Conservation (phyloP, 2,329 filamentous ascomycete genomes). For the Pyricularia pennisetigena region DNA sequence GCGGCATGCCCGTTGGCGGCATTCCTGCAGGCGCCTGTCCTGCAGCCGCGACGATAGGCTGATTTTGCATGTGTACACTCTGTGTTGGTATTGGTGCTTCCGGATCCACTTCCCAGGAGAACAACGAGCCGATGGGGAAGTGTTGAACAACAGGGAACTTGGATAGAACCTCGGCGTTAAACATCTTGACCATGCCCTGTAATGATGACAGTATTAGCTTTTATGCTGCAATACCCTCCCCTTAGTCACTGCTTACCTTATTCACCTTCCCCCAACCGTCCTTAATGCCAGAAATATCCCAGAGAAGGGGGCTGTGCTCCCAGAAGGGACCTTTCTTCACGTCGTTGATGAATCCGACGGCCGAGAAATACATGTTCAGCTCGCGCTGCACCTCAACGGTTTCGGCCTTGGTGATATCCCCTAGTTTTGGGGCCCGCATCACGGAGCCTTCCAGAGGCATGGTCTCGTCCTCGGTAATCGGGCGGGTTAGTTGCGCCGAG, state of each 20-base stretch:
- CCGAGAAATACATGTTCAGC: constrained; percentile 84
- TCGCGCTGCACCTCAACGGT: constrained; percentile 56
- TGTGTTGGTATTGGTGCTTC: constrained; percentile 37
- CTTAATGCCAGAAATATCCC: constrained; percentile 83
- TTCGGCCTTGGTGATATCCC: constrained; percentile 54
- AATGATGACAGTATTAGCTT: constrained; percentile 24
- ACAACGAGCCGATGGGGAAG: constrained; percentile 75
- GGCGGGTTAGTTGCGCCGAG: constrained; percentile 76
- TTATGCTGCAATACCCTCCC: background rate
- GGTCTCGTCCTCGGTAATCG: constrained; percentile 52
- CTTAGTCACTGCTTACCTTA: constrained; percentile 40
- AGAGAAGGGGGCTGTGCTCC: constrained; percentile 92
- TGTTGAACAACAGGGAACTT: constrained; percentile 99
- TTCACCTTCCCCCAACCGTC: constrained; percentile 99
- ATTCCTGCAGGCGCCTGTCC: background rate
- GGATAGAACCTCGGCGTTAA: constrained; percentile 87
- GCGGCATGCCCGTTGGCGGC: background rate
- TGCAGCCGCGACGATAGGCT: constrained; percentile 25
- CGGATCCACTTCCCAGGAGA: constrained; percentile 64
- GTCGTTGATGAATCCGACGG: constrained; percentile 93
- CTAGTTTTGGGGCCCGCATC: constrained; percentile 59
- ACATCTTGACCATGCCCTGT: constrained; percentile 98
- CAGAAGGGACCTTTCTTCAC: constrained; percentile 96
- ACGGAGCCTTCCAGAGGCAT: constrained; percentile 76
- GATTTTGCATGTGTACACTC: constrained; percentile 48